Base-by-base conservation (phyloP, 2,329 filamentous ascomycete species). In the Stachybotrys elegans region DNA sequence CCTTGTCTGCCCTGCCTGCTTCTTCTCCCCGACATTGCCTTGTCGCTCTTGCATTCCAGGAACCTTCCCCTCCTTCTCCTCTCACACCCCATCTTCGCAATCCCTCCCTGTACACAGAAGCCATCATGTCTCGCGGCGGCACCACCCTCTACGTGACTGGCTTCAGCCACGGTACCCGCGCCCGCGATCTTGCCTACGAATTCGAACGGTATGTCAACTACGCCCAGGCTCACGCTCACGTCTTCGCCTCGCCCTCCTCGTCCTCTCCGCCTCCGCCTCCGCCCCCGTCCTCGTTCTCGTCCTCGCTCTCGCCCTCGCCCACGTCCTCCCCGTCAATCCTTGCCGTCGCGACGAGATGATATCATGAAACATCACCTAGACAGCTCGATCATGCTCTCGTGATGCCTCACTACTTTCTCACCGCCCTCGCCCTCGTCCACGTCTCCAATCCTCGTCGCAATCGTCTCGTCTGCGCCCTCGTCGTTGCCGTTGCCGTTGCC, bases 131-230 rank as follows among this genome's bases (percentile, higher is more conserved):
- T 82, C 88, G 90, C 66, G 83, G 87, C 68, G 86, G 89, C 59
- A 94, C 88, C 49, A 97, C 92, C 46, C 88, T 97, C 58, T 97
- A 97, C 77, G 92, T 97, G 71, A 95, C 91, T 65, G 93, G 93
- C 80, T 98, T 98, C 72, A 94, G 92, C 81, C 90, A 95, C 73
- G 90, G 92, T 70, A 96, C 92, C 70, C 89, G 93, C 78, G 90
- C 93, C 70, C 89, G 93, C 83, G 91, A 98, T 79, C 88, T 97
- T 70, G 90, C 92, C 77, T 96, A 95, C 87, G 92, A 97, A 80
- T 97, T 97, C 87, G 92, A 97, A 91, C 90, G 92, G 89, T 96
- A 95, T 83, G 91, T 95, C 79, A 77, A 70, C 74, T 71, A 73
- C 65, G 65, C 53, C 56, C 58, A 57, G 62, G 62, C 55, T 59